A percentile compares a stretch with the other conserved stretches of the same genome.
Conservation (phyloP, 2,329 filamentous ascomycete genomes). For the Aspergillus ruber region DNA sequence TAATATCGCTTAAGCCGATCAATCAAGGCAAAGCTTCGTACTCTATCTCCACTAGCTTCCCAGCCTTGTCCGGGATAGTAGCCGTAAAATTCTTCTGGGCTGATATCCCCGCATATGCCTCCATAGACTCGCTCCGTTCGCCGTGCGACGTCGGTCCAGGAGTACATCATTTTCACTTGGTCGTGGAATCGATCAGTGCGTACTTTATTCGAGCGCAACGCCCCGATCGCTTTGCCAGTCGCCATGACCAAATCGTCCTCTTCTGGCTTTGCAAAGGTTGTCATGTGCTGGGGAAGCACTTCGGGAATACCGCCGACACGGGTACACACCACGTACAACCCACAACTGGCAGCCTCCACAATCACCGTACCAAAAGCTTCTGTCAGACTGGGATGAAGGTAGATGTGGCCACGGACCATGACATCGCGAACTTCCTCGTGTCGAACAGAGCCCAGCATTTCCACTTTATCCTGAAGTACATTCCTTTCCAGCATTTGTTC, state of each 20-base stretch:
- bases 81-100: slow-evolving; percentile 82
- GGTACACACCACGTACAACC: slow-evolving; percentile 92
- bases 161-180: slow-evolving; percentile 97
- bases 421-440: slow-evolving; percentile 97
- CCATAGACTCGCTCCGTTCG: slow-evolving; percentile 94
- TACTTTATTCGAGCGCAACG: slow-evolving; percentile 76
- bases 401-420: slow-evolving; percentile 95
- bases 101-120: slow-evolving; percentile 79
- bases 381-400: slow-evolving; percentile 88
- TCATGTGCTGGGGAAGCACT: slow-evolving; percentile 94
- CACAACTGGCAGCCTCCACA: slow-evolving; percentile 92
- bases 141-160: slow-evolving; percentile 90
- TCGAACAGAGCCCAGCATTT: slow-evolving; percentile 83
- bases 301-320: slow-evolving; percentile 95
- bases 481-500: slow-evolving; percentile 98
- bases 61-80: slow-evolving; percentile 63
- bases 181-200: slow-evolving; percentile 93
- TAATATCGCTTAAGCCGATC: slow-evolving; percentile 95
- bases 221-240: slow-evolving; percentile 81
- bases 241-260: slow-evolving; percentile 90
- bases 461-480: slow-evolving; percentile 85
- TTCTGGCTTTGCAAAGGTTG: slow-evolving; percentile 91
- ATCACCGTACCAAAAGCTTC: slow-evolving; percentile 98
- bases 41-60: slow-evolving; percentile 64
- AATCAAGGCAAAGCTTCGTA: slow-evolving; percentile 85